Evolutionary conservation across 306 rosid species (phyloP).

Genomic region (Vigna reflexopilosa): DNA sequence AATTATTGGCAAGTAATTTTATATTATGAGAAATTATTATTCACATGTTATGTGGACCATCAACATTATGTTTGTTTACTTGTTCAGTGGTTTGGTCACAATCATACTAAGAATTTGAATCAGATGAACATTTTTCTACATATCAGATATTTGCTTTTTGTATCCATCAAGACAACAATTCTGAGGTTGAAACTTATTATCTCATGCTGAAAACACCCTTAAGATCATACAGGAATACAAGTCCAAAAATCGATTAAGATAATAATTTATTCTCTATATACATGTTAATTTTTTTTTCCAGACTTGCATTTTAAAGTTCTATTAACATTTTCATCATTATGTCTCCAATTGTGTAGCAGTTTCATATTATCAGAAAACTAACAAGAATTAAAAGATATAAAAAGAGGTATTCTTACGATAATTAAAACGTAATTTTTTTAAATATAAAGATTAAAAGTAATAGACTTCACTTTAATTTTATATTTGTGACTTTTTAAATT

Average conservation of each 20-base stretch:
- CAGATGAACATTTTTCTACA: conserved; percentile 7
- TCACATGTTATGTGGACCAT: not conserved
- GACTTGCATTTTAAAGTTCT: not conserved
- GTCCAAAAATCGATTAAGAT: not conserved
- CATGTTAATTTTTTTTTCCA: not conserved
- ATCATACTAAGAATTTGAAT: conserved; percentile 7
- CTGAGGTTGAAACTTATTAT: not conserved
- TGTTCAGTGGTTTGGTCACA: conserved; percentile 10
- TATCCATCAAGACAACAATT: not conserved
- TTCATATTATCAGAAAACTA: not conserved
- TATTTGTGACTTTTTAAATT: too few species aligned
- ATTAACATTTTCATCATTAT: not conserved
- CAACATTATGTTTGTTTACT: not conserved
- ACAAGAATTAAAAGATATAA: not conserved
- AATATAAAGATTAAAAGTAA: not conserved
- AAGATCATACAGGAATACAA: not conserved
- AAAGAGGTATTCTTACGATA: not conserved
- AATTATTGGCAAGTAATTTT: not conserved
- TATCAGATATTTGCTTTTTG: conserved; percentile 12
- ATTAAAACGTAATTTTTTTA: not conserved
- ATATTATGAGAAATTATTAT: not conserved
- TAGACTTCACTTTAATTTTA: too few species aligned
- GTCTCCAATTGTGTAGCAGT: not conserved
- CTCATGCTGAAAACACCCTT: not conserved
- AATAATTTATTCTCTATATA: not conserved